Percentiles rank a stretch among this genome's conserved stretches.
Evolutionary conservation across 2,329 filamentous ascomycete genomes (phyloP).

Genomic region (Proliferodiscus dingleyae): DNA sequence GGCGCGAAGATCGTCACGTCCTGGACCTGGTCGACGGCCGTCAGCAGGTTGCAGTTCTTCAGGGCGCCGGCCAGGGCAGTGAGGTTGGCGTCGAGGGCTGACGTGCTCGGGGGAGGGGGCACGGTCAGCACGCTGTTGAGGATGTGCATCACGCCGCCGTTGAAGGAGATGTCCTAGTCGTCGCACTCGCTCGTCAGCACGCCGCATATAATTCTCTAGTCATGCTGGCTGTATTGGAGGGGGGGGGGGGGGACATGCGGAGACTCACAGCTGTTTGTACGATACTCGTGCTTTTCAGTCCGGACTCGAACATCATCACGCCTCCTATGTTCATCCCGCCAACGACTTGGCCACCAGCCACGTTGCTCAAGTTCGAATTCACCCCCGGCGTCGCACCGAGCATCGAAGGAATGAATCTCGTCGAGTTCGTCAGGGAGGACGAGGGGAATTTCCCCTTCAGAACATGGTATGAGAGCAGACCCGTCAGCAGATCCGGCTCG

Average conservation of each 20-base stretch:
- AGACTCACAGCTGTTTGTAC: slow-evolving; percentile 30
- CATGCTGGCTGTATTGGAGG: background rate
- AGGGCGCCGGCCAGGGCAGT: slow-evolving; percentile 32
- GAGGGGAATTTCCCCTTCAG: slow-evolving; percentile 20
- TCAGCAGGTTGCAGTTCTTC: slow-evolving; percentile 28
- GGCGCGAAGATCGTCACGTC: slow-evolving; percentile 46
- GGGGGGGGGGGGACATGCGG: background rate
- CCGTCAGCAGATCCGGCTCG: slow-evolving; percentile 33
- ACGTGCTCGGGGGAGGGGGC: slow-evolving; percentile 30
- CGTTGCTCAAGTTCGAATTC: slow-evolving; percentile 39
- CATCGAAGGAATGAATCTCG: slow-evolving; percentile 38
- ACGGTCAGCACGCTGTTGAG: slow-evolving; percentile 46
- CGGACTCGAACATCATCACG: slow-evolving; percentile 33
- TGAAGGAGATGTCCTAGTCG: slow-evolving; percentile 41
- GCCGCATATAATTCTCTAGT: background rate
- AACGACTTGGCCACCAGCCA: slow-evolving; percentile 44
- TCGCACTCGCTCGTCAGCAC: too few species aligned
- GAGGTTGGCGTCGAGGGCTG: slow-evolving; percentile 31
- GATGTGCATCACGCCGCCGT: slow-evolving; percentile 44
- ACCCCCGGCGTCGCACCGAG: slow-evolving; percentile 26
- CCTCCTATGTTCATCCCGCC: slow-evolving; percentile 34
- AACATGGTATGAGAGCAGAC: slow-evolving; percentile 27
- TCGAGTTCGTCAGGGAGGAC: slow-evolving; percentile 23
- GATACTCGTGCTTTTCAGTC: slow-evolving; percentile 36
- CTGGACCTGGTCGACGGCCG: slow-evolving; percentile 33